Percentiles rank a stretch among this genome's conserved stretches.
Conservation (phyloP, 108 stramenopile species). For the Craspedostauros australis region DNA sequence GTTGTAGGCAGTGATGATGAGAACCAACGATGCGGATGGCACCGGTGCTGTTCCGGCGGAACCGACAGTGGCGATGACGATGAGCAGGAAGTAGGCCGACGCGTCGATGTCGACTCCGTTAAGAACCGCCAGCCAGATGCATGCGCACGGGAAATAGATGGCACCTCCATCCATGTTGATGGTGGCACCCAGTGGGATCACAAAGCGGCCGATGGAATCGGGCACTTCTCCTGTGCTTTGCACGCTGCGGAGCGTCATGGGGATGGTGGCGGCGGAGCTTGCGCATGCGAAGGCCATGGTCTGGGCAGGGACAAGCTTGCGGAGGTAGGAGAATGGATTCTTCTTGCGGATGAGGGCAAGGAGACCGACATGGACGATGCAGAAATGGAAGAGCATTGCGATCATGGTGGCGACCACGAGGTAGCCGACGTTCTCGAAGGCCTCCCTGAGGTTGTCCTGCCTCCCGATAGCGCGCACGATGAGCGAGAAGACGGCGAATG, state of each 20-base stretch:
- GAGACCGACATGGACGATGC: conserved; percentile 20
- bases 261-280: conserved; percentile 34
- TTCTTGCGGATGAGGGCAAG: conserved; percentile 7
- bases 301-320: conserved; percentile 10
- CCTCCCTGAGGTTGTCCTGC: conserved; percentile 6
- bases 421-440: conserved; percentile 14
- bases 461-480: conserved; percentile 23
- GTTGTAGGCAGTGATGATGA: conserved; percentile 19
- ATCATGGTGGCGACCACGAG: conserved; percentile 16
- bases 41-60: conserved; percentile 28
- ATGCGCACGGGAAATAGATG: conserved; percentile 17
- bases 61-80: conserved; percentile 20
- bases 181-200: conserved; percentile 29
- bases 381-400: conserved; percentile 11
- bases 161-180: conserved; percentile 33
- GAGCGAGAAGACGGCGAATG: conserved; percentile 21
- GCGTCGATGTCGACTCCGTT: conserved; percentile 18
- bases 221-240: conserved; percentile 14
- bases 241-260: conserved; percentile 12
- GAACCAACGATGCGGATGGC: conserved; percentile 22
- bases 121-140: conserved; percentile 22
- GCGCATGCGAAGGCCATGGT: conserved; percentile 23
- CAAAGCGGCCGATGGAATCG: conserved; percentile 20
- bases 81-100: conserved; percentile 14
- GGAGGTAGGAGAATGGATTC: conserved; percentile 19